Base-by-base conservation (phyloP, 208 protist species). In the Trypanosoma conorhini region DNA sequence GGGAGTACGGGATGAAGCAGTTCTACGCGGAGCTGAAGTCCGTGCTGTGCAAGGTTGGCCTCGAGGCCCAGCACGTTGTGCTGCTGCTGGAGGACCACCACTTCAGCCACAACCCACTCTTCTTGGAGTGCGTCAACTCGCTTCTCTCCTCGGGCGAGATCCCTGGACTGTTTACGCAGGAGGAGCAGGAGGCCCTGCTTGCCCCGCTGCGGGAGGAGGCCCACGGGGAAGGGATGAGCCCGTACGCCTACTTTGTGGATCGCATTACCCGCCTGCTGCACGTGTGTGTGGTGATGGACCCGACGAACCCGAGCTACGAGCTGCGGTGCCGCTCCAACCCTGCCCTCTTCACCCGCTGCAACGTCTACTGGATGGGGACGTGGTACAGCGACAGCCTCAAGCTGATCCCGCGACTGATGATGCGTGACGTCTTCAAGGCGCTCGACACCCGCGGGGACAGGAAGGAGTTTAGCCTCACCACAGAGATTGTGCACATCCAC, bases 11-110 rank as follows among this genome's bases (percentile, higher is more conserved):
- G 15, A 48, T 98, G 35, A 98, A 98, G 77, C 80, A 93, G 55
- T 99, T 99, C 76, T 85, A 89, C 22, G 75, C 79, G n/a, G 97
- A 99, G 70, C 64, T 99, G 17, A 99, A 99, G 88, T 58, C 64
- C 1, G 86, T 94, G n/a, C 74, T 99, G 81, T 76, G 72, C 33
- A 88, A 87, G 58, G 89, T 93, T 9, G 97, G 97, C 40, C 87
- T 98, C 31, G 84, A 98, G 67, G 96, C 95, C 26, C 81, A 93
- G 68, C 85, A 79, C 62, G 59, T 90, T 26, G 85, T 98, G 52
- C 83, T 99, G n/a, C 74, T 98, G 13, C 69, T 99, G 38, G 97
- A 99, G 81, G 98, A 99, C 75, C 86, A 96, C 79, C 93, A 99
- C 77, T 93, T 99, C 46, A 62, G 51, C 24, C 80, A 90, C 48